Conservation (phyloP, 202 grass and related monocot species). For the Setaria italica region DNA sequence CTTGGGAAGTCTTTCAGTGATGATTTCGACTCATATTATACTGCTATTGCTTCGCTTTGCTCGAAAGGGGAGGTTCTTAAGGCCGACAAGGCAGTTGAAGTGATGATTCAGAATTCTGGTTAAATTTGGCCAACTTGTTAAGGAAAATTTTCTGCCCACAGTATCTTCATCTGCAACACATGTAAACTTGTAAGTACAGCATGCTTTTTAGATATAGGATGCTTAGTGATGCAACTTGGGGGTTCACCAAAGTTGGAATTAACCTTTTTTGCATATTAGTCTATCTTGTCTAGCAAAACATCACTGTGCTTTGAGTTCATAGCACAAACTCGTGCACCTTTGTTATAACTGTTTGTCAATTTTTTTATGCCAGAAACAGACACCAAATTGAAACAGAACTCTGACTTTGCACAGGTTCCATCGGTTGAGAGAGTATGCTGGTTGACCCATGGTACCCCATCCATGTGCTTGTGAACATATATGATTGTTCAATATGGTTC, state of each 20-base stretch:
- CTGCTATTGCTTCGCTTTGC: conserved; percentile 72
- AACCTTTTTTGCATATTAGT: not conserved
- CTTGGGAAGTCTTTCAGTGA: conserved; percentile 61
- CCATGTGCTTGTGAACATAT: conserved; percentile 25
- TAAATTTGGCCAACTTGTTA: conserved; percentile 45
- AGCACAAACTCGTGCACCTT: not conserved
- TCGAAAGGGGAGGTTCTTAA: conserved; percentile 69
- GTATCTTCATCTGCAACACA: conserved; percentile 38
- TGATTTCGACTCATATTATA: conserved; percentile 82
- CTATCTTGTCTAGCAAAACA: conserved; percentile 28
- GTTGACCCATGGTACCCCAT: conserved; percentile 34
- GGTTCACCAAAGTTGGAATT: conserved; percentile 36
- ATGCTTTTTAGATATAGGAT: conserved; percentile 25
- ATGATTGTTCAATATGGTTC: conserved; percentile 23
- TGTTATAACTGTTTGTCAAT: conserved; percentile 26
- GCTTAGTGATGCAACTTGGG: conserved; percentile 25
- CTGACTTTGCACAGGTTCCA: conserved; percentile 25
- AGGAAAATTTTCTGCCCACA: conserved; percentile 12
- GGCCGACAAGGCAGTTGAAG: conserved; percentile 71
- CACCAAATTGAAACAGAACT: conserved; percentile 6
- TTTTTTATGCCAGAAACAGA: conserved; percentile 25
- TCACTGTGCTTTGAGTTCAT: conserved; percentile 8
- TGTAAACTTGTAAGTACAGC: conserved; percentile 31
- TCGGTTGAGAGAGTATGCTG: conserved; percentile 17
- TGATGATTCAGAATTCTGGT: conserved; percentile 82